Evolutionary conservation across 2,329 filamentous ascomycete genomes (phyloP), one percentile per base, ranked within the genome.

Genomic region (Cladosporium sphaerospermum): DNA sequence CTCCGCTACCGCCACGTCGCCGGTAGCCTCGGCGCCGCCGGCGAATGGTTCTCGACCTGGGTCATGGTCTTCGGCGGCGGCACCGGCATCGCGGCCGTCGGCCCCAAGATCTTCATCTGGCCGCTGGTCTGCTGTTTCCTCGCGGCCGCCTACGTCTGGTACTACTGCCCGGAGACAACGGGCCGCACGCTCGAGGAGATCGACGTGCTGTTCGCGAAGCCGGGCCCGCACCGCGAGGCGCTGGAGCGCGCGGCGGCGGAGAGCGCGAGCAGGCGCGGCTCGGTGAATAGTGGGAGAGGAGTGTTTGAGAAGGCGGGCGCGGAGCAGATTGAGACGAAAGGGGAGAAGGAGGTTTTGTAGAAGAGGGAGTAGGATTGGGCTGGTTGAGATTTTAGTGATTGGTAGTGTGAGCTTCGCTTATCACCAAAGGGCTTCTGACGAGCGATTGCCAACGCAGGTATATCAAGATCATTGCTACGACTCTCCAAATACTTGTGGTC

Each of bases 21-120:
- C 19, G 68, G 62, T 9, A 63, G 63, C 34, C 61, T 66, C 16
- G 66, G 64, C n/a, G 64, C 67, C 3, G 67, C 67, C 18, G 70
- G 69, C 11, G 68, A 71, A 57, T 71, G 67, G 67, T 59, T 67
- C 23, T 64, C 63, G 34, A 65, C 62, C n/a, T 71, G 64, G 49
- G 59, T 69, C 44, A 69, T 65, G 31, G 67, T 70, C 9, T 69
- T 69, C 50, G 67, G 63, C 13, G 67, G 66, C 16, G 64, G 64
- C 3, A 69, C 66, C 51, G 67, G 61, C 1, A 57, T 71, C 43
- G 56, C 67, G 9, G 61, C 62, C 36, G 61, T 71, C 23, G 69
- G 69, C 3, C 67, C 64, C 54, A 66, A 66, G 54, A 70, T 72
- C 40, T 72, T 66, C 62, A 61, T 71, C 52, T 72, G 69, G 69